phyloP scores from a whole-genome alignment of 129 eudicot genomes.

The Deinandra increscens region DNA sequence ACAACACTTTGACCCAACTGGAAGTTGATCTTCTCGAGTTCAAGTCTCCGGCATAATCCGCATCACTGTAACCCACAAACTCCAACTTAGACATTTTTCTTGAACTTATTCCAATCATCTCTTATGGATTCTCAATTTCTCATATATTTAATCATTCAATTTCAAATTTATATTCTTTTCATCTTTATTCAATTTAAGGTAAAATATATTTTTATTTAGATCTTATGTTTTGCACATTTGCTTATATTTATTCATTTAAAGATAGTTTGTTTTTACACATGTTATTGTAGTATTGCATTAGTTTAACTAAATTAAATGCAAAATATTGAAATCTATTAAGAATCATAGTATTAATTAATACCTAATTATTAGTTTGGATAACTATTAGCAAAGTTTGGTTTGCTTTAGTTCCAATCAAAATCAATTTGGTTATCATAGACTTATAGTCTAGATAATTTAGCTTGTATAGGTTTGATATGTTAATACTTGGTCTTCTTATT shows the following conservation, averaged over 20 bases:
- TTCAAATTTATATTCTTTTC: background rate
- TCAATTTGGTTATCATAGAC: conserved; percentile 2
- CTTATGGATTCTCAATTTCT: too few species aligned
- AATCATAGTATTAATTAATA: background rate
- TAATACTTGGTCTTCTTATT: background rate
- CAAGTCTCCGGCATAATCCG: too few species aligned
- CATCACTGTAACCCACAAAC: too few species aligned
- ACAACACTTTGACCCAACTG: too few species aligned
- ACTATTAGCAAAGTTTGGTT: background rate
- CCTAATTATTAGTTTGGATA: background rate
- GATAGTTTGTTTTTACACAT: background rate
- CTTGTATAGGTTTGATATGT: background rate
- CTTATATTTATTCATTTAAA: background rate
- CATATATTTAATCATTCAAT: background rate
- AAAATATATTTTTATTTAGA: background rate
- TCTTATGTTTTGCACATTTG: background rate
- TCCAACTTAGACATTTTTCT: too few species aligned
- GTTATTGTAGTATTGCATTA: background rate
- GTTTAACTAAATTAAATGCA: background rate
- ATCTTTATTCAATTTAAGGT: background rate
- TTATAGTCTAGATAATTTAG: background rate
- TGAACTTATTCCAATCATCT: too few species aligned
- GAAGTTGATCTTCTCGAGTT: too few species aligned
- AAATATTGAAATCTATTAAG: background rate
- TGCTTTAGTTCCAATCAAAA: conserved; percentile 12